A percentile compares a stretch with the other conserved stretches of the same genome.
These are phyloP conservation scores for Pyrus communis DNA, from an alignment of 306 rosid species.

Conservation along the genomic window DNA sequence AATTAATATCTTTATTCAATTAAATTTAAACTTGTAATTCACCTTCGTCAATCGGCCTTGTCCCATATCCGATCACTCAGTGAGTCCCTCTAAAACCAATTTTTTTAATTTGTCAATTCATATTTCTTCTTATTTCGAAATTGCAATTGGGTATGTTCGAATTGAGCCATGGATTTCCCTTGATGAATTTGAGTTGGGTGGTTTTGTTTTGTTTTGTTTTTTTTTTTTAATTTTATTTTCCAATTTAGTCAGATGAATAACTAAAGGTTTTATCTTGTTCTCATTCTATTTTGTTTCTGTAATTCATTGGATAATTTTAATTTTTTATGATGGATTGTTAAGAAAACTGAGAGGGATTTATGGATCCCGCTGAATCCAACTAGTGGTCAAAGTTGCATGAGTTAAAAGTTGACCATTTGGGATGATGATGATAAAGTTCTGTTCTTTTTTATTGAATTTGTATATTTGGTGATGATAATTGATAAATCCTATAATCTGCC, in stretches of 20 bases:
- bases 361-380: background rate
- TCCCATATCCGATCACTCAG: slow-evolving; percentile 5
- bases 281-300: background rate
- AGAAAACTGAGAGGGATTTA: background rate
- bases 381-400: background rate
- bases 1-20: background rate
- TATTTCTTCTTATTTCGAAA: too few relatives aligned
- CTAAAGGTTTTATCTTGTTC: background rate
- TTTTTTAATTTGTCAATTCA: background rate
- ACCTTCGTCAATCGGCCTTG: background rate
- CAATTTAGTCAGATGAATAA: background rate
- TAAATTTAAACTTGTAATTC: background rate
- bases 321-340: background rate
- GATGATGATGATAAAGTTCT: background rate
- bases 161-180: background rate
- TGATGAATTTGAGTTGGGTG: background rate
- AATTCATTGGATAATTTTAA: background rate
- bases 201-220: background rate
- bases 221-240: background rate
- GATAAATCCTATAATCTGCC: too few relatives aligned
- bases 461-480: too few relatives aligned
- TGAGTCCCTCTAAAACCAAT: background rate
- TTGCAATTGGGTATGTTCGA: background rate
- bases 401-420: background rate
- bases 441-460: background rate